A percentile compares a stretch with the other conserved stretches of the same genome.
Evolutionary conservation across 2,329 filamentous ascomycete species (phyloP).

Genomic region (Colletotrichum noveboracense): DNA sequence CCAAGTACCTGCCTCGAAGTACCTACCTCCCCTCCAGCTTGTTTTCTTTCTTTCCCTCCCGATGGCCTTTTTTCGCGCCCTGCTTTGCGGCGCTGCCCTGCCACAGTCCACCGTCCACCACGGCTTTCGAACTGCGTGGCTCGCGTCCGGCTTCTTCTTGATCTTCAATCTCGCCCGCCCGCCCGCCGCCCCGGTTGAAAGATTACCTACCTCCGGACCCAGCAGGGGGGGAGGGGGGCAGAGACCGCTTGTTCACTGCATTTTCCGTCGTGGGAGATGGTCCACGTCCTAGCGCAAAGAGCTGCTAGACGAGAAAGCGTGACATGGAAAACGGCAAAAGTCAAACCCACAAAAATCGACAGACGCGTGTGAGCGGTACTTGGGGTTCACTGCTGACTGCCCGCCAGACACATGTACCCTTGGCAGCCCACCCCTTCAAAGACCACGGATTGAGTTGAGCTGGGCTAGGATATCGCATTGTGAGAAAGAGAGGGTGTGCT

Average conservation of each 20-base stretch:
- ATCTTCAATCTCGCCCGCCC: background rate
- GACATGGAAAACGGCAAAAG: background rate
- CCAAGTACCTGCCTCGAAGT: background rate
- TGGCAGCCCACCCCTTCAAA: background rate
- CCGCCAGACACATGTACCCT: background rate
- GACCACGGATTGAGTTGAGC: slow-evolving; percentile 5
- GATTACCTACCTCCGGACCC: background rate
- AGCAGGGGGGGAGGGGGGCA: background rate
- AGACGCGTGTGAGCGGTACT: background rate
- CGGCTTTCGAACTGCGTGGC: background rate
- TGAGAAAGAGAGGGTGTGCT: background rate
- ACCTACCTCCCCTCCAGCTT: background rate
- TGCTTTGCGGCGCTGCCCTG: background rate
- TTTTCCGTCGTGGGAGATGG: background rate
- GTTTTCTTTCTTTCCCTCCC: background rate
- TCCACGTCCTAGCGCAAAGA: background rate
- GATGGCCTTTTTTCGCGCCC: background rate
- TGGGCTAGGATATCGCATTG: background rate
- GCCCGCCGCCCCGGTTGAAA: background rate
- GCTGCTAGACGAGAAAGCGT: background rate
- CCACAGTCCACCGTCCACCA: background rate
- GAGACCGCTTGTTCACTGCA: background rate
- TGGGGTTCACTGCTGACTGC: background rate
- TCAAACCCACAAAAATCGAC: background rate
- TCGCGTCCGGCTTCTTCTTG: background rate